Evolutionary conservation across 164 flowering plant species (phyloP).

Genomic region (Dillenia turbinata): DNA sequence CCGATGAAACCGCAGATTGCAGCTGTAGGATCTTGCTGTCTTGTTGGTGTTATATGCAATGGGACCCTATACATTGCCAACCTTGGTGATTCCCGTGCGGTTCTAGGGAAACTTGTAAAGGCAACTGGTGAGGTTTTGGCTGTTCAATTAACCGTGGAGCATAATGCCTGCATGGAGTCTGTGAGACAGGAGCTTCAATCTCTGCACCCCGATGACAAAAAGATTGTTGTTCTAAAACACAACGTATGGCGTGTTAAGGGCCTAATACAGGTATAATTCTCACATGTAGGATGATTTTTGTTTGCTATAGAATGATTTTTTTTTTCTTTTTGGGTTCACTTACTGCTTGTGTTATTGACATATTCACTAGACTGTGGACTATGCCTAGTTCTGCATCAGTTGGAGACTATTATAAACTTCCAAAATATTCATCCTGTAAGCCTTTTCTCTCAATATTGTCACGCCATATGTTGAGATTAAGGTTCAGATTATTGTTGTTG

Average conservation of each 20-base stretch:
- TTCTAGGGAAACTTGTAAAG: constrained; percentile 61
- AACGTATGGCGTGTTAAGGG: constrained; percentile 93
- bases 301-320: background rate
- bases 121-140: constrained; percentile 68
- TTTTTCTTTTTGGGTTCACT: background rate
- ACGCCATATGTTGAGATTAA: too few species aligned
- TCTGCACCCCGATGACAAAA: constrained; percentile 74
- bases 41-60: constrained; percentile 57
- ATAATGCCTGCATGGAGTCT: constrained; percentile 61
- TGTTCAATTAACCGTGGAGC: constrained; percentile 61
- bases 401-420: too few species aligned
- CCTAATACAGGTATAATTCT: constrained; percentile 60
- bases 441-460: too few species aligned
- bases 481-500: too few species aligned
- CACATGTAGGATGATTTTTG: background rate
- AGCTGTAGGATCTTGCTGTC: constrained; percentile 85
- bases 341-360: background rate
- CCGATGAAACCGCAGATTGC: constrained; percentile 75
- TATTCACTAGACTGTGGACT: too few species aligned
- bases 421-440: too few species aligned
- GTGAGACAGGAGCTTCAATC: constrained; percentile 71
- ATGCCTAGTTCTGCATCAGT: too few species aligned
- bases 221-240: constrained; percentile 76
- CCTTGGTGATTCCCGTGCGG: constrained; percentile 82
- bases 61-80: constrained; percentile 76